Percentiles rank a stretch among this genome's conserved stretches.
phyloP scores from a whole-genome alignment of 192 early-diverging fungal species.

The Rhizoclosmatium globosum region DNA sequence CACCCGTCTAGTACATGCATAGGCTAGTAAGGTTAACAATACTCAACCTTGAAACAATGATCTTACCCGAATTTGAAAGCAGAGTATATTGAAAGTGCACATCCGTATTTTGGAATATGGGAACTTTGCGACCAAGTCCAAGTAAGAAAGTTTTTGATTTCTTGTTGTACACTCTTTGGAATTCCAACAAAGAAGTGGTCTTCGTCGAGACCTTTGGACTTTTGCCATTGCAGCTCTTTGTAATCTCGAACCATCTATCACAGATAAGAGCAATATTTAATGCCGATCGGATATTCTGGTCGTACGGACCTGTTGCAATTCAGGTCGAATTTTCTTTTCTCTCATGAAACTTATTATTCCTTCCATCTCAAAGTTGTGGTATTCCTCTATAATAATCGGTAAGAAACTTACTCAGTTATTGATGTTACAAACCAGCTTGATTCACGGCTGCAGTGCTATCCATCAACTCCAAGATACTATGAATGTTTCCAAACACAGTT shows the following conservation, averaged over 20 bases:
- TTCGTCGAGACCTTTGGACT: conserved; percentile 46
- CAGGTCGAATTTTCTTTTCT: conserved; percentile 38
- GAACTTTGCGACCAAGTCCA: conserved; percentile 47
- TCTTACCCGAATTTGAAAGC: conserved; percentile 46
- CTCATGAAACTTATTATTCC: conserved; percentile 38
- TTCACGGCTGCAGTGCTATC: conserved; percentile 43
- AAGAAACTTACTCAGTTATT: background rate
- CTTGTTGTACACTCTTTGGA: conserved; percentile 43
- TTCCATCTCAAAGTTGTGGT: conserved; percentile 47
- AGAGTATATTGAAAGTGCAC: conserved; percentile 38
- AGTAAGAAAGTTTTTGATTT: conserved; percentile 50
- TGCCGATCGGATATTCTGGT: background rate
- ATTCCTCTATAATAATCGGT: conserved; percentile 34
- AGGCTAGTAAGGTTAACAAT: conserved; percentile 20
- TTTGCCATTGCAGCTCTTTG: conserved; percentile 49
- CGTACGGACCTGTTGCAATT: conserved; percentile 31
- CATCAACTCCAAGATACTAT: conserved; percentile 46
- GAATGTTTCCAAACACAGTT: conserved; percentile 48
- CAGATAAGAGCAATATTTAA: too few relatives aligned
- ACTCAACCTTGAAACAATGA: background rate
- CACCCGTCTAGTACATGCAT: conserved; percentile 42
- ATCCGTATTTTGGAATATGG: conserved; percentile 43
- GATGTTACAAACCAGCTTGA: conserved; percentile 40
- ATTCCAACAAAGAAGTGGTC: conserved; percentile 44
- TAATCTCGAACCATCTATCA: conserved; percentile 46